A percentile compares a stretch with the other conserved stretches of the same genome.
Evolutionary conservation across 225 moss, liverwort and hornwort species (phyloP).

Genomic region (Neckera pumila): DNA sequence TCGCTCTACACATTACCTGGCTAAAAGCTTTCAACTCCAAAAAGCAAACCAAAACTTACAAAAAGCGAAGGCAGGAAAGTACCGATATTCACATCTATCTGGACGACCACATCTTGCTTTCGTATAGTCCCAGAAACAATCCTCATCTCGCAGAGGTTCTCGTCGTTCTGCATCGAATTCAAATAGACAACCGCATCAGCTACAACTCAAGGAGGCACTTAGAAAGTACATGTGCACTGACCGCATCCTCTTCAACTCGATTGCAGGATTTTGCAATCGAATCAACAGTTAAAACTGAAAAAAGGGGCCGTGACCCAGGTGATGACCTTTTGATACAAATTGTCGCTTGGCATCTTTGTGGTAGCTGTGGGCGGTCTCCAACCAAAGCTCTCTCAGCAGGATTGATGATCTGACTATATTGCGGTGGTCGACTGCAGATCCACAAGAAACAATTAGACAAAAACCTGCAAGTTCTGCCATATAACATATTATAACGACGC

Average conservation of each 20-base stretch:
- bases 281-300: not conserved
- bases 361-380: conserved; percentile 85
- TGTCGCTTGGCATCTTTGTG: conserved; percentile 56
- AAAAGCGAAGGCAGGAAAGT: not conserved
- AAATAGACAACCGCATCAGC: not conserved
- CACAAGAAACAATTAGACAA: not conserved
- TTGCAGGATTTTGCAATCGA: not conserved
- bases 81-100: conserved; percentile 97
- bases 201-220: not conserved
- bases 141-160: conserved; percentile 91
- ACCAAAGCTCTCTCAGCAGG: conserved; percentile 85
- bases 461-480: not conserved
- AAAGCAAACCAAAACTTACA: not conserved
- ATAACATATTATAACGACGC: not conserved
- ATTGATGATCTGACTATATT: conserved; percentile 84
- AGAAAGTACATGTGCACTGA: not conserved
- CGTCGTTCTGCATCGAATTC: conserved; percentile 46
- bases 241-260: not conserved
- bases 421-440: conserved; percentile 71
- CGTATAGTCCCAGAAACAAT: conserved; percentile 97
- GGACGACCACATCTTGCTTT: conserved; percentile 88
- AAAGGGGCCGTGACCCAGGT: not conserved
- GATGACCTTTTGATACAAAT: conserved; percentile 82
- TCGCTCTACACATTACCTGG: not conserved
- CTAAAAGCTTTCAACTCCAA: not conserved